Conservation (phyloP, 2,329 filamentous ascomycete species). For the Claviceps pazoutovae region DNA sequence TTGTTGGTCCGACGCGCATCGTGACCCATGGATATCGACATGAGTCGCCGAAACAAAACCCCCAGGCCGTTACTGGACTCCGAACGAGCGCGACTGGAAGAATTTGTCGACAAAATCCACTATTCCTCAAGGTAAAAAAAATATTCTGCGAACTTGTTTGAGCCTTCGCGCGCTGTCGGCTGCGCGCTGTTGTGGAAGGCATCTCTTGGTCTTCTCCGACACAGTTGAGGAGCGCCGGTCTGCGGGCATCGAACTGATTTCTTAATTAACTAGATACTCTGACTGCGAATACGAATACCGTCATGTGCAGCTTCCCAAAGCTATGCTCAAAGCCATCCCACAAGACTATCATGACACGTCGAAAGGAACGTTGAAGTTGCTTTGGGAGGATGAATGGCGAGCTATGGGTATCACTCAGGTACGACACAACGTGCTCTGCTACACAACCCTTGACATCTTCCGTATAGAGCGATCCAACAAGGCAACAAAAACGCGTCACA, state of each 20-base stretch:
- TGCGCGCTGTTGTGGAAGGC: neutral
- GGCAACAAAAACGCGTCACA: neutral
- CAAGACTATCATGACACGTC: conserved; percentile 82
- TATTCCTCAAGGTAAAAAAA: conserved; percentile 68
- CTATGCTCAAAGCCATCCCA: conserved; percentile 94
- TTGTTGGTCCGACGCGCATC: conserved; percentile 2
- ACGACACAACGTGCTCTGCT: conserved; percentile 14
- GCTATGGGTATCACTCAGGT: conserved; percentile 95
- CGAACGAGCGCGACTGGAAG: conserved; percentile 73
- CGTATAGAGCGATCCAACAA: neutral
- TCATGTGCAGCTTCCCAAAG: conserved; percentile 92
- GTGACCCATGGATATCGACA: conserved; percentile 50
- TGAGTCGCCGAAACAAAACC: conserved; percentile 71
- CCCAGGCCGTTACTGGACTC: conserved; percentile 66
- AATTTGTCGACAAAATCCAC: conserved; percentile 87
- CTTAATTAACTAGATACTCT: conserved; percentile 52
- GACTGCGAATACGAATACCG: conserved; percentile 92
- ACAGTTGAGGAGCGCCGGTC: neutral
- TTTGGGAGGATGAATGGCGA: conserved; percentile 99
- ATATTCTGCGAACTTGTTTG: neutral
- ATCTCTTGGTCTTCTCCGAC: neutral
- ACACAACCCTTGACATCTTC: neutral
- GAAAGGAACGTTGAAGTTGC: conserved; percentile 84
- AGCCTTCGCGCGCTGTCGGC: neutral
- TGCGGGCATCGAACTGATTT: conserved; percentile 3